A percentile compares a stretch with the other conserved stretches of the same genome.
These are phyloP conservation scores for Trichosporon sp. DNA, from an alignment of 1,284 basidiomycete genomes.

Conservation along the genomic window DNA sequence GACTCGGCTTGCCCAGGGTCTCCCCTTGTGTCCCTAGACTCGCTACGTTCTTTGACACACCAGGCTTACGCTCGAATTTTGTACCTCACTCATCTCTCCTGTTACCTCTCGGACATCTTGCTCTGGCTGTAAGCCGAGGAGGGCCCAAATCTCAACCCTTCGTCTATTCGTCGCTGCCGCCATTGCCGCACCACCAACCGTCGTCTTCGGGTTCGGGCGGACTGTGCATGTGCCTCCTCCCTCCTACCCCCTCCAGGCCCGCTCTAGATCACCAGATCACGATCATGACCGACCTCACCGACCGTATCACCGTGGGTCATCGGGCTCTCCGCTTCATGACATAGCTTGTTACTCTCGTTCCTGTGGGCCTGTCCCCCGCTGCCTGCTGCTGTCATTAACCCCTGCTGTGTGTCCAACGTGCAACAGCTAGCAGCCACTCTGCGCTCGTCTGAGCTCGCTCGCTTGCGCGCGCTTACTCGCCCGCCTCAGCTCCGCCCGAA, in stretches of 20 bases:
- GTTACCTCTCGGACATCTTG: neutral
- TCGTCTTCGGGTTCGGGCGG: neutral
- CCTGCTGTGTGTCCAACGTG: neutral
- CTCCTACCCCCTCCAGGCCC: neutral
- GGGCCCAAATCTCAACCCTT: neutral
- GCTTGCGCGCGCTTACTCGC: neutral
- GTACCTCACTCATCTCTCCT: neutral
- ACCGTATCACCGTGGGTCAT: neutral
- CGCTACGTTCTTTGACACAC: neutral
- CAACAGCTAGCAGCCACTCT: neutral
- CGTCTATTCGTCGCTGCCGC: neutral
- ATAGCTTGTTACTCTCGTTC: neutral
- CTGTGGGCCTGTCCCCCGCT: neutral
- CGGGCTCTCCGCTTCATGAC: neutral
- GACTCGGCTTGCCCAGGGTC: constrained; percentile 9
- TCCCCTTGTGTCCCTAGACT: neutral
- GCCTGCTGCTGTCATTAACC: neutral
- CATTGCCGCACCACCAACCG: neutral
- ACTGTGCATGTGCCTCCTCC: neutral
- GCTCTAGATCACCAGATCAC: neutral
- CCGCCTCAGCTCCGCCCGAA: neutral
- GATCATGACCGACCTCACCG: neutral
- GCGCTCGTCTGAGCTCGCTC: too few species aligned
- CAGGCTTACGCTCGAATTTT: constrained; percentile 6
- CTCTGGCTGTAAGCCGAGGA: neutral